phyloP scores from a whole-genome alignment of 106 monocot species.

The Allium sativum region DNA sequence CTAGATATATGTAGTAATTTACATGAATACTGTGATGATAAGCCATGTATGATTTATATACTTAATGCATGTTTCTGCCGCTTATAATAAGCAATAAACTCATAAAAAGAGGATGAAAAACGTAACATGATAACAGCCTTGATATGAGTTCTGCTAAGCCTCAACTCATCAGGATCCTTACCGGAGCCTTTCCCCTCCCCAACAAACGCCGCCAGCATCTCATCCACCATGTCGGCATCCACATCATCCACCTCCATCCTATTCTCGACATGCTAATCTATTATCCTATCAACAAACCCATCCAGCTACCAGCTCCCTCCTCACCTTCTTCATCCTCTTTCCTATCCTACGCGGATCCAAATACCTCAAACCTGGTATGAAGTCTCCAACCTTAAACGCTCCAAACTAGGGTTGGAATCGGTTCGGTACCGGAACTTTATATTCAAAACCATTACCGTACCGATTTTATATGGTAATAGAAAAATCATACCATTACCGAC shows the following conservation, averaged over 20 bases:
- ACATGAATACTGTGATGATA: too few relatives aligned
- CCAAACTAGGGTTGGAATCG: too few relatives aligned
- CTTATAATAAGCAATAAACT: too few relatives aligned
- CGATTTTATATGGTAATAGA: too few relatives aligned
- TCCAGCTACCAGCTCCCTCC: constrained; percentile 50
- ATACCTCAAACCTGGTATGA: constrained; percentile 71
- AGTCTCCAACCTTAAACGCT: constrained; percentile 79
- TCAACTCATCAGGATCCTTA: constrained; percentile 26
- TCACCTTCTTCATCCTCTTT: constrained; percentile 32
- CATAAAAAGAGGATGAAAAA: neutral
- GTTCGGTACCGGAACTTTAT: too few relatives aligned
- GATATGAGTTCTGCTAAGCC: constrained; percentile 71
- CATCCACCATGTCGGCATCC: constrained; percentile 90
- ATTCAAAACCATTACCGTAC: too few relatives aligned
- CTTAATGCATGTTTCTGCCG: too few relatives aligned
- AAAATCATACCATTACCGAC: too few relatives aligned
- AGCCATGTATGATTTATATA: too few relatives aligned
- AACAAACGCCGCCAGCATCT: constrained; percentile 75
- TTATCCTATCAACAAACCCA: constrained; percentile 64
- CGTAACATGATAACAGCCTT: constrained; percentile 96
- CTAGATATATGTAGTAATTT: too few relatives aligned
- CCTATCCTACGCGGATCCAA: constrained; percentile 60
- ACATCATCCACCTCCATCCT: constrained; percentile 39
- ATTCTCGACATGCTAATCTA: constrained; percentile 57
- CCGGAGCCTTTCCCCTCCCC: neutral